Percentiles rank a stretch among this genome's conserved stretches.
phyloP scores from a whole-genome alignment of 306 rosid genomes.

The Purshia tridentata region DNA sequence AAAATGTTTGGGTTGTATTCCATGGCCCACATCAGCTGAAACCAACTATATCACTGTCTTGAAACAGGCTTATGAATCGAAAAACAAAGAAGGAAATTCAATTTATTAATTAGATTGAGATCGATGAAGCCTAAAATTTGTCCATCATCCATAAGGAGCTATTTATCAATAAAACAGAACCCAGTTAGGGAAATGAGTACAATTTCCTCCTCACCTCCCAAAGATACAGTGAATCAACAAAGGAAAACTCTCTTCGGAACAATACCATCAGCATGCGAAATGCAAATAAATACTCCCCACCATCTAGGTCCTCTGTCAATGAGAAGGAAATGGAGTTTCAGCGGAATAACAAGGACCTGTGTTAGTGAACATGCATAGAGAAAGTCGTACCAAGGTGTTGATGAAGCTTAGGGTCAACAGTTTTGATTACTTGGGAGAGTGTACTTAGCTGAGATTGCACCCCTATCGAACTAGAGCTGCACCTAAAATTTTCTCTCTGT shows the following conservation, averaged over 20 bases:
- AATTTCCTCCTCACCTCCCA: conserved; percentile 77
- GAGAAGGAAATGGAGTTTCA: conserved; percentile 28
- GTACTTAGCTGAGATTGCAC: conserved; percentile 89
- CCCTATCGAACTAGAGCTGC: conserved; percentile 71
- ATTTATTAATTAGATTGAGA: conserved; percentile 20
- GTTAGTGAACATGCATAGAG: neutral
- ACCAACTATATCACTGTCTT: conserved; percentile 71
- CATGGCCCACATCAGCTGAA: conserved; percentile 99
- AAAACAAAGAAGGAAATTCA: conserved; percentile 25
- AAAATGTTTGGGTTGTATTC: conserved; percentile 92
- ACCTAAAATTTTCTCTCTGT: conserved; percentile 90
- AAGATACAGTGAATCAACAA: conserved; percentile 83
- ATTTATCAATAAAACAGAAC: conserved; percentile 12
- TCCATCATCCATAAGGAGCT: conserved; percentile 21
- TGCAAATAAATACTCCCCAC: conserved; percentile 93
- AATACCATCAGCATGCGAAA: conserved; percentile 98
- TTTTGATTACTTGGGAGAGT: conserved; percentile 87
- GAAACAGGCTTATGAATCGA: conserved; percentile 39
- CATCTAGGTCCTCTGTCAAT: conserved; percentile 90
- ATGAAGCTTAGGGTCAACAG: conserved; percentile 90
- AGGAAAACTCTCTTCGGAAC: conserved; percentile 94
- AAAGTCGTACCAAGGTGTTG: conserved; percentile 77
- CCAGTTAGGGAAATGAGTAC: conserved; percentile 1
- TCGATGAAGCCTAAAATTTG: neutral
- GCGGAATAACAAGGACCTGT: conserved; percentile 1